Evolutionary conservation across 768 basidiomycete genomes (phyloP), one percentile per base, ranked within the genome.

Genomic region (Lentinula guzmanii): DNA sequence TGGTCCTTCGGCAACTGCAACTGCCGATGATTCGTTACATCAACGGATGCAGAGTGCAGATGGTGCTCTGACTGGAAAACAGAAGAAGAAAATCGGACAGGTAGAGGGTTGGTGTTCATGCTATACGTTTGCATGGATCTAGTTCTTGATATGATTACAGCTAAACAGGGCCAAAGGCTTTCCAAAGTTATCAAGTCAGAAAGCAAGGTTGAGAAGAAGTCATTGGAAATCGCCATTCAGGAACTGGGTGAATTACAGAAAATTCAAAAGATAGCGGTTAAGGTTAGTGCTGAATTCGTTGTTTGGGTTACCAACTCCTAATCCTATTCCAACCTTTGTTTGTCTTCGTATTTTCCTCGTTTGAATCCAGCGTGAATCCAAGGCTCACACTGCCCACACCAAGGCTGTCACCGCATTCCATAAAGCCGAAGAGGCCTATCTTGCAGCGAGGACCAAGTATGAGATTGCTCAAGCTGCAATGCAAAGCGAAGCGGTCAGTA

Each of bases 111-210:
- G 13, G 37, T 51, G 81, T 68, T 11, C 52, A 58, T 52, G 13
- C 31, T 52, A 15, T 16, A 5, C 45, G 3, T 24, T 39, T 37
- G 15, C n/a, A 34, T 37, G 2, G 34, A 43, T 31, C 7, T 24
- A n/a, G 11, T 60, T 35, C 62, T 2, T 65, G 39, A 13, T 42
- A 53, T 28, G 42, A 60, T 18, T 60, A 2, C 64, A 90, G 87
- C 72, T 55, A 83, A 80, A 65, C 83, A 89, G 52, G 80, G 81
- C 6, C 85, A 82, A 66, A 78, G 75, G 42, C 73, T 92, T 39
- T 82, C 86, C 6, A 91, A 84, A 68, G 81, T 93, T 39, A 83
- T 93, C 66, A 86, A 82, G 71, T 72, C 77, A 1, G 91, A 91
- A 71, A 87, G 80, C 1, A 86, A 85, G 67, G 77, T 82, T 1